These are phyloP conservation scores for Chenopodium berlandieri DNA, from an alignment of 148 eudicot species.

Conservation along the genomic window DNA sequence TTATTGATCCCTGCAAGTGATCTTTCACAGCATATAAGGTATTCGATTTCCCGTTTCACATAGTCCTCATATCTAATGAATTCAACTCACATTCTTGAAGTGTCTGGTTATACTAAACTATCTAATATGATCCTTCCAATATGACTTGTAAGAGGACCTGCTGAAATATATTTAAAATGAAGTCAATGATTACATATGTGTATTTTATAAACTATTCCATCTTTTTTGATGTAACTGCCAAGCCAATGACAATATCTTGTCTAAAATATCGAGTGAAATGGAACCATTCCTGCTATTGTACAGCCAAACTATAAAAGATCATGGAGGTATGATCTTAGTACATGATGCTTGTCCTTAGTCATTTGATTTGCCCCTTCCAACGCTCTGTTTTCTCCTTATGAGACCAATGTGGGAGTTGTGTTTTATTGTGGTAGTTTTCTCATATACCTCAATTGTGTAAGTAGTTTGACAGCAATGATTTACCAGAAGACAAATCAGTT, in stretches of 20 bases:
- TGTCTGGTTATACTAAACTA: background rate
- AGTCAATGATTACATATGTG: background rate
- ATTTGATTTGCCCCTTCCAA: background rate
- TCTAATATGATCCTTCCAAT: background rate
- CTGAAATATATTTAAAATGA: background rate
- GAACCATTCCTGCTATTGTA: background rate
- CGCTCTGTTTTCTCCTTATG: background rate
- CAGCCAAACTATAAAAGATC: background rate
- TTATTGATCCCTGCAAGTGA: slow-evolving; percentile 8
- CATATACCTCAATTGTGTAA: background rate
- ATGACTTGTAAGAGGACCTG: background rate
- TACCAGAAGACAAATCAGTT: background rate
- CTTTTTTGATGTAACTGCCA: background rate
- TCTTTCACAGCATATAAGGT: slow-evolving; percentile 7
- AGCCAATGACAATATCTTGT: background rate
- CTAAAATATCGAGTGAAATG: background rate
- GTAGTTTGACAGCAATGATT: background rate
- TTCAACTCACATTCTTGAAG: background rate
- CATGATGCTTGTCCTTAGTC: background rate
- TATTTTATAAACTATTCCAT: background rate
- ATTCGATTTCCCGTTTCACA: background rate
- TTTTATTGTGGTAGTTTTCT: background rate
- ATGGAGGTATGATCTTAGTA: background rate
- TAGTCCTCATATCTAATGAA: background rate
- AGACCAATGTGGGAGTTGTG: background rate